These are phyloP conservation scores for Brassica balearica DNA, from an alignment of 441 rosid species.

Conservation along the genomic window DNA sequence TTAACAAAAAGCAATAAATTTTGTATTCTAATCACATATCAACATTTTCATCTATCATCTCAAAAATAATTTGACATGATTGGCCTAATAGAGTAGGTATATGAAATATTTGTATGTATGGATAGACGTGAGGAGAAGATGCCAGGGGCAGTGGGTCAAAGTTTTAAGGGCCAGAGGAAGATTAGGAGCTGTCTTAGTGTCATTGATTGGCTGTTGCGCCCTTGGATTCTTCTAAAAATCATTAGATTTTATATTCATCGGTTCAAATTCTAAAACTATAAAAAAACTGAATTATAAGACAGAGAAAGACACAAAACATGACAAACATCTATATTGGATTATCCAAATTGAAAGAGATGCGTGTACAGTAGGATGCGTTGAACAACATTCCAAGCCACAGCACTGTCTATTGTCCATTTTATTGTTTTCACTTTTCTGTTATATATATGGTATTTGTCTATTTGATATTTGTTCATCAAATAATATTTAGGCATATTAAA, in stretches of 20 bases:
- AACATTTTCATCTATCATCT: background rate
- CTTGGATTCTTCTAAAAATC: conserved; percentile 18
- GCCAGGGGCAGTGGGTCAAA: conserved; percentile 15
- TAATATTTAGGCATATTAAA: background rate
- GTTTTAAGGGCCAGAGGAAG: conserved; percentile 8
- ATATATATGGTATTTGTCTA: background rate
- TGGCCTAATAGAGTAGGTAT: conserved; percentile 12
- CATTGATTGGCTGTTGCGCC: background rate
- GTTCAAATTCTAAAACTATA: conserved; percentile 10
- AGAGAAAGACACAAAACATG: conserved; percentile 19
- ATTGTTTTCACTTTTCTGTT: background rate
- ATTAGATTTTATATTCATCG: conserved; percentile 8
- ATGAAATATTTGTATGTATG: conserved; percentile 1
- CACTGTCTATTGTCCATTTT: conserved; percentile 10
- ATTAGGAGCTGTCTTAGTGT: background rate
- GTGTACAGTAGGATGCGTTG: conserved; percentile 34
- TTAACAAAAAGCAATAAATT: background rate
- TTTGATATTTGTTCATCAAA: background rate
- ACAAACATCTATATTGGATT: conserved; percentile 3
- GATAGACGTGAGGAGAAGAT: conserved; percentile 13
- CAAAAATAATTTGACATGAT: conserved; percentile 7
- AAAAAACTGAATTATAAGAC: conserved; percentile 11
- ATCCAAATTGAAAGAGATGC: conserved; percentile 25
- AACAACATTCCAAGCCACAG: conserved; percentile 30
- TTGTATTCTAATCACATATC: background rate